Conservation (phyloP, 2,329 filamentous ascomycete species). For the Hymenoscyphus repandus region DNA sequence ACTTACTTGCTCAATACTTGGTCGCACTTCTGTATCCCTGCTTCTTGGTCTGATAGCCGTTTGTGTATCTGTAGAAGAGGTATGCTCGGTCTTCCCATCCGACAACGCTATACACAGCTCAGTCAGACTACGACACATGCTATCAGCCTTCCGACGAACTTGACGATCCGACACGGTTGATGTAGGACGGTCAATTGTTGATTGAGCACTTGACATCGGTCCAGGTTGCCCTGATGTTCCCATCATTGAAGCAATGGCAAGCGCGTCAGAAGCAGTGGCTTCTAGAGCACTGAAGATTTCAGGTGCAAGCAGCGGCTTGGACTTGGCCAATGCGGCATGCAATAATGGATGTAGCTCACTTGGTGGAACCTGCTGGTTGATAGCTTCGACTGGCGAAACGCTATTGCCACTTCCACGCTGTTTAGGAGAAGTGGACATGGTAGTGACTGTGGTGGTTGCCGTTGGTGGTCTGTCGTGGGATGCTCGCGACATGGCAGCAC, state of each 20-base stretch:
- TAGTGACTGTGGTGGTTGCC: constrained; percentile 86
- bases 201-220: constrained; percentile 55
- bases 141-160: constrained; percentile 83
- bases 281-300: constrained; percentile 78
- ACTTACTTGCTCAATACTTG: constrained; percentile 18
- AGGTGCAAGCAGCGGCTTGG: constrained; percentile 61
- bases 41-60: constrained; percentile 15
- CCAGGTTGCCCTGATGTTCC: constrained; percentile 64
- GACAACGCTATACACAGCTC: constrained; percentile 84
- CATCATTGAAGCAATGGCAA: constrained; percentile 73
- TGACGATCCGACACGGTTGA: constrained; percentile 67
- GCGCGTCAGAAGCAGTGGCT: constrained; percentile 72
- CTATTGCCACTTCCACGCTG: constrained; percentile 49
- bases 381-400: constrained; percentile 40
- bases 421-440: constrained; percentile 84
- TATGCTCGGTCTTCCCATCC: constrained; percentile 43
- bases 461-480: constrained; percentile 77
- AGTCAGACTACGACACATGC: constrained; percentile 85
- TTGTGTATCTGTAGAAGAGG: constrained; percentile 7
- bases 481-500: constrained; percentile 61
- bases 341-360: constrained; percentile 70
- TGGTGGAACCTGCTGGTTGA: constrained; percentile 36
- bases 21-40: constrained; percentile 15
- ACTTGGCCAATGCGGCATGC: constrained; percentile 74
- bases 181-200: constrained; percentile 36